Evolutionary conservation across 1,284 basidiomycete species (phyloP).

Genomic region (Anthracocystis walkeri): DNA sequence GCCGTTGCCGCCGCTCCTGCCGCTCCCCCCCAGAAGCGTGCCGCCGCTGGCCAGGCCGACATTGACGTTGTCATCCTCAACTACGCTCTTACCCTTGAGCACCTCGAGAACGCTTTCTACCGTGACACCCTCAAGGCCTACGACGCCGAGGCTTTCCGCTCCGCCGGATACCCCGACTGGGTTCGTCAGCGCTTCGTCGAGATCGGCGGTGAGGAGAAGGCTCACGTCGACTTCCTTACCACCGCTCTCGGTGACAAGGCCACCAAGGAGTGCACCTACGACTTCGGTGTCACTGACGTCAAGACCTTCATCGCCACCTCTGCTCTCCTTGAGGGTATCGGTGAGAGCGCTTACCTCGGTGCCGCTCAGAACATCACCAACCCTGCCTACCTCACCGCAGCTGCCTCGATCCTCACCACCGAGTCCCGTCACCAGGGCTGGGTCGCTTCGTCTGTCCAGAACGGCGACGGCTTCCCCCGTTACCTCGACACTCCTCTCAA

Average conservation of each 20-base stretch:
- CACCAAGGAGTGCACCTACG: conserved; percentile 75
- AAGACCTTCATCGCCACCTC: conserved; percentile 74
- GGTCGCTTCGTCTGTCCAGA: conserved; percentile 50
- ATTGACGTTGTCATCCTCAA: conserved; percentile 72
- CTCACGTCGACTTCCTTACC: conserved; percentile 73
- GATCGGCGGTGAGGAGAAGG: conserved; percentile 73
- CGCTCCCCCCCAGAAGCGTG: conserved; percentile 51
- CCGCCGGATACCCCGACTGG: conserved; percentile 74
- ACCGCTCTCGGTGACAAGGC: conserved; percentile 75
- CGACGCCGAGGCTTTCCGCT: conserved; percentile 73
- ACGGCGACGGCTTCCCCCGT: conserved; percentile 51
- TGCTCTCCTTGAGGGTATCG: conserved; percentile 75
- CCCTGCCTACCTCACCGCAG: conserved; percentile 51
- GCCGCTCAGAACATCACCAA: conserved; percentile 72
- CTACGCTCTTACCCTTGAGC: conserved; percentile 78
- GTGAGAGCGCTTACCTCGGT: conserved; percentile 74
- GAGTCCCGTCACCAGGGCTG: conserved; percentile 57
- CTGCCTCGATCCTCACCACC: conserved; percentile 58
- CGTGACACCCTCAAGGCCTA: conserved; percentile 51
- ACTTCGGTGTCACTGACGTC: conserved; percentile 71
- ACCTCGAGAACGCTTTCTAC: conserved; percentile 79
- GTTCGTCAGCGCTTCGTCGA: conserved; percentile 71
- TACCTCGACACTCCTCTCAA: conserved; percentile 73
- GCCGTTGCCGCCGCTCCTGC: conserved; percentile 29
- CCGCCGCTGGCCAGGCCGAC: conserved; percentile 63